Conservation (phyloP, 495 filamentous ascomycete species). For the Neurospora cerealis region DNA sequence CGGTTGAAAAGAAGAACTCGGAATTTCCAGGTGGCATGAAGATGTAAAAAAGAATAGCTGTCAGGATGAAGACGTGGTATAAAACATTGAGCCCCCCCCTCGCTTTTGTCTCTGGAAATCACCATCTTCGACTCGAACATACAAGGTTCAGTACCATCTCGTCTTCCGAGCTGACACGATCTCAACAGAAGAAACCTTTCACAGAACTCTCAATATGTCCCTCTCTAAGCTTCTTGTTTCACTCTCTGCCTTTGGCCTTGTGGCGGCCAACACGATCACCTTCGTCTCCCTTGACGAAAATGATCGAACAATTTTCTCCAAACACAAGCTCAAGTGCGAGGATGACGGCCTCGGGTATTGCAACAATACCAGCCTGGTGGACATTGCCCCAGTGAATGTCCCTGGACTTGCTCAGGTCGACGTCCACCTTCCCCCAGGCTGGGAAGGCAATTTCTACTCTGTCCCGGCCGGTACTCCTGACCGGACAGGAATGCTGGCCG, state of each 20-base stretch:
- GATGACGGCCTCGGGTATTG: background rate
- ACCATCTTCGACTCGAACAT: background rate
- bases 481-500: conserved; percentile 41
- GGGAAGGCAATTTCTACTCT: conserved; percentile 41
- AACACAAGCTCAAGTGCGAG: background rate
- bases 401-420: conserved; percentile 16
- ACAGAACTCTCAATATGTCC: conserved; percentile 22
- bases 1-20: background rate
- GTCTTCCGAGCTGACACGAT: background rate
- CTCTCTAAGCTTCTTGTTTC: conserved; percentile 17
- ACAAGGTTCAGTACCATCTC: background rate
- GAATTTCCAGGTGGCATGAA: background rate
- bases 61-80: background rate
- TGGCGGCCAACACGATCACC: conserved; percentile 33
- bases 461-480: conserved; percentile 25
- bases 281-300: conserved; percentile 40
- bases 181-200: background rate
- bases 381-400: conserved; percentile 21
- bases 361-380: conserved; percentile 14
- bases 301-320: conserved; percentile 36
- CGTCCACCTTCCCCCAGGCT: conserved; percentile 27
- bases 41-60: background rate
- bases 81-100: background rate
- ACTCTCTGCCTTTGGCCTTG: conserved; percentile 20
- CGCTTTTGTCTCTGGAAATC: background rate